phyloP scores from a whole-genome alignment of 345 rosid genomes.

The Eucalyptus viminalis region DNA sequence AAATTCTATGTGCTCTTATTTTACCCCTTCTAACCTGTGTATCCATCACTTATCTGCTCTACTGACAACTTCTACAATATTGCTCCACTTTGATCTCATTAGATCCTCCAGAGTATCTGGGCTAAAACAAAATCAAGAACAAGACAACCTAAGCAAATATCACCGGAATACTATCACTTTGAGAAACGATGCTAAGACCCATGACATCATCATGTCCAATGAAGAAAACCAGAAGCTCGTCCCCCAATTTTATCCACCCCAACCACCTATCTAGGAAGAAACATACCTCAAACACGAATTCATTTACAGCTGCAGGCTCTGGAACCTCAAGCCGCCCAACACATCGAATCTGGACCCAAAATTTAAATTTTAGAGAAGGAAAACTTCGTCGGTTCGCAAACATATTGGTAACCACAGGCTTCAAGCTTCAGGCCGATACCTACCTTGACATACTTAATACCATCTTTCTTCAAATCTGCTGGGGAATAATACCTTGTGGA shows the following conservation, averaged over 20 bases:
- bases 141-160: not conserved
- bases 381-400: not conserved
- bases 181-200: not conserved
- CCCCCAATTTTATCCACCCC: not conserved
- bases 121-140: not conserved
- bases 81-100: not conserved
- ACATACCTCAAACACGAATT: constrained; percentile 75
- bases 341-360: constrained; percentile 66
- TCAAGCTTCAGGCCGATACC: not conserved
- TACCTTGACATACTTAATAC: constrained; percentile 93
- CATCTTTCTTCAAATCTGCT: constrained; percentile 66
- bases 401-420: not conserved
- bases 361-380: not conserved
- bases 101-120: not conserved
- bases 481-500: constrained; percentile 78
- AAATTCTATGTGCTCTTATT: not conserved
- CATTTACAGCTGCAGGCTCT: constrained; percentile 74
- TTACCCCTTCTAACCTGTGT: not conserved
- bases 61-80: not conserved
- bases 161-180: not conserved
- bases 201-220: not conserved
- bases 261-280: not conserved
- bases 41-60: not conserved
- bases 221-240: not conserved
- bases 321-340: constrained; percentile 93